A percentile compares a stretch with the other conserved stretches of the same genome.
phyloP scores from a whole-genome alignment of 108 stramenopile species.

The Nitzschia palea region DNA sequence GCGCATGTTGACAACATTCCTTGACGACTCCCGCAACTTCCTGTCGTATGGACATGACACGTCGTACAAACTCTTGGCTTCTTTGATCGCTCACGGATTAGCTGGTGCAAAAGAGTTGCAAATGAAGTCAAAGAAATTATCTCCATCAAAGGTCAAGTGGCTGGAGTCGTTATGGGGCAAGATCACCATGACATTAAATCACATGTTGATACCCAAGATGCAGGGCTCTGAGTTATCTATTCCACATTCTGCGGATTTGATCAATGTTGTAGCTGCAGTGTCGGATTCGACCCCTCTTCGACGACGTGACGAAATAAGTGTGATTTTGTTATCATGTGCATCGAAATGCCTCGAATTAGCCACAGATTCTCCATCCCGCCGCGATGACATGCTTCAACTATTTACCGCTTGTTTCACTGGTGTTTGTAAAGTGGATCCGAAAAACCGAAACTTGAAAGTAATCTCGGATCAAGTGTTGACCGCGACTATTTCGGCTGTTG shows the following conservation, averaged over 20 bases:
- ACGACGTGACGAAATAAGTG: constrained; percentile 14
- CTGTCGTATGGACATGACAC: background rate
- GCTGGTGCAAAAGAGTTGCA: constrained; percentile 43
- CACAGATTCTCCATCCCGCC: constrained; percentile 5
- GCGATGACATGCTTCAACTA: constrained; percentile 26
- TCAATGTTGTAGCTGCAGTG: constrained; percentile 12
- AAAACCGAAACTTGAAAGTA: constrained; percentile 29
- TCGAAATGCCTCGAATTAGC: constrained; percentile 29
- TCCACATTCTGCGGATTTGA: constrained; percentile 11
- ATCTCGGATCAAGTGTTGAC: constrained; percentile 46
- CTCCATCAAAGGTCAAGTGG: constrained; percentile 9
- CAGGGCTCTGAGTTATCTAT: background rate
- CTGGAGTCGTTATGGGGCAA: constrained; percentile 33
- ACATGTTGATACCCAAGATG: constrained; percentile 15
- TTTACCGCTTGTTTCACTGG: constrained; percentile 63
- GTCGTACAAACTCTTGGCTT: constrained; percentile 51
- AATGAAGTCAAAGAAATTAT: constrained; percentile 4
- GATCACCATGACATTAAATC: constrained; percentile 9
- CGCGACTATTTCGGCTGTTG: constrained; percentile 17
- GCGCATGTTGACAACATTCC: constrained; percentile 46
- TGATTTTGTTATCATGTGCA: constrained; percentile 26
- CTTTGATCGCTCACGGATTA: constrained; percentile 48
- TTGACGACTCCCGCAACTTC: constrained; percentile 20
- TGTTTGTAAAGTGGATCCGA: constrained; percentile 50
- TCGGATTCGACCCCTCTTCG: constrained; percentile 6